phyloP scores from a whole-genome alignment of 495 filamentous ascomycete genomes.

The Bathelium albidoporum region DNA sequence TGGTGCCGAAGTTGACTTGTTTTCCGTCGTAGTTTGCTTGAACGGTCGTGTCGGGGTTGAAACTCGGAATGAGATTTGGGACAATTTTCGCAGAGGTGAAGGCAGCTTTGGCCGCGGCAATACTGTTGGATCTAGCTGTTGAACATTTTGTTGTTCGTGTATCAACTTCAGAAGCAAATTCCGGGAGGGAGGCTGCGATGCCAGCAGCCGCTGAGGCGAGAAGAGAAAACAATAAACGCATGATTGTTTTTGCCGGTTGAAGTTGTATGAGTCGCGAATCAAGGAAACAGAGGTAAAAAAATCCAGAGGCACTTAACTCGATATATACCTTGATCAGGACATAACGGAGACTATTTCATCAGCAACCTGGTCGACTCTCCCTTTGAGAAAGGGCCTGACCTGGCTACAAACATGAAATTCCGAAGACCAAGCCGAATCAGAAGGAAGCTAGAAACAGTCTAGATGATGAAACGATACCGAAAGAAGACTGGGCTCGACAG shows the following conservation, averaged over 20 bases:
- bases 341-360: neutral
- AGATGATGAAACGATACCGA: no score
- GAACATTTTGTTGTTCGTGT: neutral
- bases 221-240: neutral
- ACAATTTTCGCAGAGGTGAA: conserved; percentile 11
- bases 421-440: no score
- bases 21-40: conserved; percentile 9
- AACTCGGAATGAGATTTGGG: conserved; percentile 8
- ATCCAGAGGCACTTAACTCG: no score
- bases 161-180: neutral
- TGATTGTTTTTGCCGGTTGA: neutral
- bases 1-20: conserved; percentile 9
- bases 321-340: neutral
- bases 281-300: no score
- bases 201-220: neutral
- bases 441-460: no score
- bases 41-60: conserved; percentile 11
- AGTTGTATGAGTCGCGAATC: no score
- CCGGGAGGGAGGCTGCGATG: neutral
- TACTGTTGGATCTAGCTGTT: neutral
- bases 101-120: neutral
- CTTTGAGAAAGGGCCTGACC: no score
- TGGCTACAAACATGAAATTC: no score
- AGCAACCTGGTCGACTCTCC: neutral
- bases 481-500: no score